Evolutionary conservation across 441 rosid genomes (phyloP), one percentile per base, ranked within the genome.

Genomic region (Corymbia citriodora): DNA sequence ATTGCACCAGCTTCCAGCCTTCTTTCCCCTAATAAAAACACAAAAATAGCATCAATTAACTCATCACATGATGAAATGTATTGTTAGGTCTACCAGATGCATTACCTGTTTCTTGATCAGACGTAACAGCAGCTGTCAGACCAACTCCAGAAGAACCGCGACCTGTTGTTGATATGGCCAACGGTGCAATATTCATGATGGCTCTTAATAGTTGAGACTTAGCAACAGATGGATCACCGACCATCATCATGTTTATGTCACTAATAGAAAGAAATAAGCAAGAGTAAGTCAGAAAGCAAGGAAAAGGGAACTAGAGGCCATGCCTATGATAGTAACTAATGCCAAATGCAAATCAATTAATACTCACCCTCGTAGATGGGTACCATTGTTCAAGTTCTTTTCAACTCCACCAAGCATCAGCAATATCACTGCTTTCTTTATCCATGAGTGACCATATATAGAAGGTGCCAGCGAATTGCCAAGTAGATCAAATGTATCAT

Each of bases 181-280:
- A 94, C 48, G 99, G 99, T 92, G 99, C 98, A 91, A 98, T 97
- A 92, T 97, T 98, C 95, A 98, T 95, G 88, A 98, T 98, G 54
- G 99, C 99, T 92, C 99, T 95, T 91, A 98, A 91, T 90, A 98
- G 99, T 92, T 98, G 99, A 92, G 99, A 98, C 90, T 97, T 98
- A 86, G 99, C 99, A 92, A 98, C 99, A 87, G 99, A 98, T 89
- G 99, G 99, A 93, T 98, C 99, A 91, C 99, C 99, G 89, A 98
- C 99, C 99, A 98, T 98, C 99, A 98, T 97, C 99, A 98, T 97
- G 94, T 98, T 98, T 90, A 98, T 96, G 90, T 98, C 99, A 94
- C 99, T 98, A 59, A 49, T 91, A 94, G 81, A 81, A 90, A 54
- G 53, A 74, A 55, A 85, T 82, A 79, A 23, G 33, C 59, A 89